These are phyloP conservation scores for Cyberlindnera sargentensis DNA, from an alignment of 805 yeast species.

Conservation along the genomic window DNA sequence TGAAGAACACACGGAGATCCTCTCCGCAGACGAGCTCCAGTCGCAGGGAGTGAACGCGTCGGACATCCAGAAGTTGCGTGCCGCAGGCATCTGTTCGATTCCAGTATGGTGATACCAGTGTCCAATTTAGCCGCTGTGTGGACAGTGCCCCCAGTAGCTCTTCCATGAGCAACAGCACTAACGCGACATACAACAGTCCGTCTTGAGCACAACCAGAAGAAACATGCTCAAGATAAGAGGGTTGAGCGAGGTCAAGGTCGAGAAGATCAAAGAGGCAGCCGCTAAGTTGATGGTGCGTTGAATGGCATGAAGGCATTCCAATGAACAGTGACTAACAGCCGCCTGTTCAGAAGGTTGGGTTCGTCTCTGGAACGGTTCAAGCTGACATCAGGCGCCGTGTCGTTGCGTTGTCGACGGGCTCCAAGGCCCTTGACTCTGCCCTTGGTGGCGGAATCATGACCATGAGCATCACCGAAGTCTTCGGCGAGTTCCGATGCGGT, in stretches of 20 bases:
- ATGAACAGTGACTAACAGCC: background rate
- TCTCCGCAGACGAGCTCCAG: slow-evolving; percentile 45
- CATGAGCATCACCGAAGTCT: slow-evolving; percentile 71
- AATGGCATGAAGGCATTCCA: background rate
- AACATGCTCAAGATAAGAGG: slow-evolving; percentile 62
- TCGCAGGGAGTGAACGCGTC: slow-evolving; percentile 63
- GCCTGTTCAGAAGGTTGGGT: slow-evolving; percentile 45
- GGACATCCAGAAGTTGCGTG: slow-evolving; percentile 62
- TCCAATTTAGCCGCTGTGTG: slow-evolving; percentile 15
- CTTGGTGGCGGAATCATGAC: slow-evolving; percentile 75
- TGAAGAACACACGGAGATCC: slow-evolving; percentile 15
- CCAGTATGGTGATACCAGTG: slow-evolving; percentile 31
- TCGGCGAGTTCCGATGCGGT: slow-evolving; percentile 77
- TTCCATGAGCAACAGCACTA: no score
- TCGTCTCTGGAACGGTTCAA: slow-evolving; percentile 67
- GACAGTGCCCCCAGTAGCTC: no score
- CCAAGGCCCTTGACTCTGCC: slow-evolving; percentile 58
- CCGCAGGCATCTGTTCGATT: slow-evolving; percentile 63
- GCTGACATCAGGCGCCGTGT: slow-evolving; percentile 58
- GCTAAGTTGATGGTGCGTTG: slow-evolving; percentile 40
- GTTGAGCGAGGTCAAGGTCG: slow-evolving; percentile 70
- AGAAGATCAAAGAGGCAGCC: slow-evolving; percentile 68
- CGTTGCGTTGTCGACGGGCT: slow-evolving; percentile 62
- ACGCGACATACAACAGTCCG: slow-evolving; percentile 34
- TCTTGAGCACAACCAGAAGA: slow-evolving; percentile 55